Percentiles rank a stretch among this genome's conserved stretches.
phyloP scores from a whole-genome alignment of 768 basidiomycete genomes.

The Asterophora lycoperdoides region DNA sequence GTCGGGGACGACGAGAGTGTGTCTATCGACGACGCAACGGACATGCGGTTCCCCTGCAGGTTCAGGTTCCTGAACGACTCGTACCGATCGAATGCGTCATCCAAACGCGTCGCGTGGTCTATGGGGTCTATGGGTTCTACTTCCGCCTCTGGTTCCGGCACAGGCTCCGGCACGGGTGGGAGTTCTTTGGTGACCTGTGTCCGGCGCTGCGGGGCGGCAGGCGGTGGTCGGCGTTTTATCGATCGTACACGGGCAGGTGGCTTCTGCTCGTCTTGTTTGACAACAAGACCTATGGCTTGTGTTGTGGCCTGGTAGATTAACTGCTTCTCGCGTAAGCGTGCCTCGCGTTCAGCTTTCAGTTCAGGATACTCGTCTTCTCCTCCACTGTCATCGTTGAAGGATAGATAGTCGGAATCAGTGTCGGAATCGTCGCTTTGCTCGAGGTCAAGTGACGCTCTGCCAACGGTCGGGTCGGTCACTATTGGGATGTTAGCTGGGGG shows the following conservation, averaged over 20 bases:
- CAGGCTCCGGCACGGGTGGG: constrained; percentile 44
- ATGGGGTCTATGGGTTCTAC: constrained; percentile 20
- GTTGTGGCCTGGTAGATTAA: constrained; percentile 86
- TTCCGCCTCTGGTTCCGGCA: constrained; percentile 15
- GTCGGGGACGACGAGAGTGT: constrained; percentile 40
- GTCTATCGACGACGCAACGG: constrained; percentile 60
- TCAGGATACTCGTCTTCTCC: constrained; percentile 35
- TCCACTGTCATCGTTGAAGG: constrained; percentile 34
- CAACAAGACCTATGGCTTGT: constrained; percentile 81
- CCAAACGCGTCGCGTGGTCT: constrained; percentile 45
- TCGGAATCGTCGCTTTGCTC: constrained; percentile 21
- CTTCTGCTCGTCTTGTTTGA: constrained; percentile 52
- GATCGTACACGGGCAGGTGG: constrained; percentile 37
- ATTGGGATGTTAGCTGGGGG: not conserved
- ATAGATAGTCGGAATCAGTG: constrained; percentile 33
- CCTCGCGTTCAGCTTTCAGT: constrained; percentile 48
- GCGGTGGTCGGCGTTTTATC: constrained; percentile 39
- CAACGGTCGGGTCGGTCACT: constrained; percentile 4
- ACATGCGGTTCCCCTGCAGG: constrained; percentile 39
- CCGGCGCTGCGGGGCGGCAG: constrained; percentile 40
- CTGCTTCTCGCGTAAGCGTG: constrained; percentile 70
- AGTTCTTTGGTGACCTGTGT: constrained; percentile 42
- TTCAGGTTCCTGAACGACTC: constrained; percentile 70
- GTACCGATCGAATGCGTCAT: constrained; percentile 89
- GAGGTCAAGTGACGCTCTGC: constrained; percentile 4